Conservation (phyloP, 2,329 filamentous ascomycete genomes). For the Elsinoe perseae region DNA sequence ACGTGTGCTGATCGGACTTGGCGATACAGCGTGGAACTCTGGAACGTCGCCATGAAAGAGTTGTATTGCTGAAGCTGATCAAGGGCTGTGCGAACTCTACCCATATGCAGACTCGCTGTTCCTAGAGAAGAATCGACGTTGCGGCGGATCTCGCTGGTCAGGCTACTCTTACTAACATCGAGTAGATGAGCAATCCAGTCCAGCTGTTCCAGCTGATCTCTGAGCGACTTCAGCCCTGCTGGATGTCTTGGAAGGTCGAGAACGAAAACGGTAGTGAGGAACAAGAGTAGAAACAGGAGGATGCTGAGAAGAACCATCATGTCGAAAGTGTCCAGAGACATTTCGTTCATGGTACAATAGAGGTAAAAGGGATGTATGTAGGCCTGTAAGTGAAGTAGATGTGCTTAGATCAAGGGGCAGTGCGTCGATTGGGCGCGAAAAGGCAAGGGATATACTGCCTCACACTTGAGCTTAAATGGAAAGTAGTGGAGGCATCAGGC, state of each 20-base stretch:
- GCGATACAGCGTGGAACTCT: no score
- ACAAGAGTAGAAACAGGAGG: background rate
- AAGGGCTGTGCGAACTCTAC: background rate
- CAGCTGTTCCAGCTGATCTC: background rate
- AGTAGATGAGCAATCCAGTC: background rate
- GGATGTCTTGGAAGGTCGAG: background rate
- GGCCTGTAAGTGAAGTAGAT: no score
- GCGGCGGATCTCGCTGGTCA: background rate
- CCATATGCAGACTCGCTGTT: background rate
- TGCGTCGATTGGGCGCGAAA: background rate
- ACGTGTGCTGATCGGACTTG: no score
- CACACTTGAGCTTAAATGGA: background rate
- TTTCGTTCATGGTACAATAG: no score
- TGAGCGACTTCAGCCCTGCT: background rate
- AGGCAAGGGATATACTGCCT: background rate
- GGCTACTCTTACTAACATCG: background rate
- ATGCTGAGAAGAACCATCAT: background rate
- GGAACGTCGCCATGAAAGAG: no score
- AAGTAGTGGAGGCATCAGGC: background rate
- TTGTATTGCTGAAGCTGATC: no score
- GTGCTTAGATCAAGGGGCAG: background rate
- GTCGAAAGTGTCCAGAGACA: no score
- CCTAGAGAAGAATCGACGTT: no score
- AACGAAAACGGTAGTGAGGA: background rate
- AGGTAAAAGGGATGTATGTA: no score